Base-by-base conservation (phyloP, 2,329 filamentous ascomycete genomes). In the Hymenoscyphus occultus region DNA sequence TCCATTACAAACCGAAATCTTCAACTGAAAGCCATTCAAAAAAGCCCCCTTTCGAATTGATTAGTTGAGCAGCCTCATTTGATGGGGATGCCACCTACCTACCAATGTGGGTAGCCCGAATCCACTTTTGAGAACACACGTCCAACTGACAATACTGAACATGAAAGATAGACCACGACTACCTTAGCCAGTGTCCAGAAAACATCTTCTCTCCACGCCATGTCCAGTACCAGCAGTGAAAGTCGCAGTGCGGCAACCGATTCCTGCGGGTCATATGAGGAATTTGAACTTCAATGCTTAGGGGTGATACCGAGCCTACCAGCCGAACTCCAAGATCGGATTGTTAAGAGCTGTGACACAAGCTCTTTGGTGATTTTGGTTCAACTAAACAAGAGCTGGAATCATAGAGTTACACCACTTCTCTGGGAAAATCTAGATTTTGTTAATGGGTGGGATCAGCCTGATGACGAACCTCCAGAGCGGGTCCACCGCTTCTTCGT, bases 371-470 rank as follows among this genome's bases (percentile, higher is more conserved):
- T 28, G 16, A n/a, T 45, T 56, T 48, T 62, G 35, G 28, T 28
- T 14, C 45, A 40, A 56, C 31, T 62, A 13, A 62, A 62, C 48
- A 62, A 56, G 60, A 7, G 40, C 45, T 62, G 42, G 45, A 56
- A 56, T 35, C 3, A 42, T 16, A 56, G 42, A n/a, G 56, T 35
- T 6, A 40, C 35, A 39, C 48, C 22, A 16, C 48, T 62, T n/a
- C 42, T 62, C 28, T 62, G 60, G 60, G 40, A 13, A 62, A 32
- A 62, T 28, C 32, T 62, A 19, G 60, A 62, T 56, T 56, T 62
- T 32, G 48, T 45, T 14, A 10, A 19, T 19, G 39, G 16, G n/a
- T 56, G 16, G 16, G 31, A 54, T 16, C 28, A 28, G 28, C 28
- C 28, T 3, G 45, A 62, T 28, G 42, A 62, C 2, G 60, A 56